Base-by-base conservation (phyloP, 2,329 filamentous ascomycete genomes). In the Chrysosporium queenslandicum region DNA sequence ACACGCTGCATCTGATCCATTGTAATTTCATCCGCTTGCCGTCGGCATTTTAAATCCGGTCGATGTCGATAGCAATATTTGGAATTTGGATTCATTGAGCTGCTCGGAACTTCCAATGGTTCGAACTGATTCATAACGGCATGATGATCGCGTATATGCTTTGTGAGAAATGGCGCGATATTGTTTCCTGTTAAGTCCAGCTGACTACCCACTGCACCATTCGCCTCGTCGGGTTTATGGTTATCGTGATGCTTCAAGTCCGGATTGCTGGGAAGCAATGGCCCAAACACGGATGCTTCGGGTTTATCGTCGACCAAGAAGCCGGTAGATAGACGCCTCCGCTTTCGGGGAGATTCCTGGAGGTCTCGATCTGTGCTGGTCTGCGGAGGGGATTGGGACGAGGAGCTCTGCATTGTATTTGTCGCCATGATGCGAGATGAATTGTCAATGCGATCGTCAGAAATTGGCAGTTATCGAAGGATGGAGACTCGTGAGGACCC, bases 11-110 rank as follows among this genome's bases (percentile, higher is more conserved):
- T 80, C 66, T 90, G 84, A 60, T 91, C 87, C 92, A 98, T 98
- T 58, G 92, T 92, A 43, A 85, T 85, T 71, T 97, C 92, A 71
- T 97, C 90, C 54, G 89, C 90, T 57, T 94, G 88, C 55, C 89
- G 82, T 56, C 90, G 79, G 71, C 92, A 98, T 71, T 96, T 94
- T 50, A 91, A 82, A 68, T 97, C 92, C 1, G 92, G 92, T 50
- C 87, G 79, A 69, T 98, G 92, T 52, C 92, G 83, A 68, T 98
- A 98, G 72, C 92, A 98, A 72, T 86, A 97, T 67, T 87, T 92
- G 60, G 88, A 94, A 66, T 90, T 94, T 32, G 77, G 78, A 56
- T 81, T 79, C 61, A 32, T 58, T 54, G 12, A 58, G 50, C 27
- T 58, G 53, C 8, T 58, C 57, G 52, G 23, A 5, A 37, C 20